Conservation (phyloP, 306 rosid species). For the Lathyrus aphaca region DNA sequence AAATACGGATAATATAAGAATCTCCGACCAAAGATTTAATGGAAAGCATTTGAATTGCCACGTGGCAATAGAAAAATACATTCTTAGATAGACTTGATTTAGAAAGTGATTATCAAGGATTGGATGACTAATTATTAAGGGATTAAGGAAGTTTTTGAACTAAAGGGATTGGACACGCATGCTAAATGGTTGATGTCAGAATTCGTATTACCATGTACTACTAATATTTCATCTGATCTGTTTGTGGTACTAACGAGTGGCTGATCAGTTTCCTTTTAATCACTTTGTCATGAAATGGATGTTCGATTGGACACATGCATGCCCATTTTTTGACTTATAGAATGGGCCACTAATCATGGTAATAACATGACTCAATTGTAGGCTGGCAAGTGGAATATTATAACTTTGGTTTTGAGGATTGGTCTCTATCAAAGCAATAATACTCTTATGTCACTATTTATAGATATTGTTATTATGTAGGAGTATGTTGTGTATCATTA, state of each 20-base stretch:
- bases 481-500: too few species aligned
- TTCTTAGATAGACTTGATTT: not conserved
- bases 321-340: conserved; percentile 39
- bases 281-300: conserved; percentile 27
- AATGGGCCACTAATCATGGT: conserved; percentile 35
- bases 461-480: too few species aligned
- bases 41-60: conserved; percentile 28
- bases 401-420: not conserved
- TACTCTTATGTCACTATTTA: too few species aligned
- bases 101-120: conserved; percentile 5
- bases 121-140: conserved; percentile 29
- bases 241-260: conserved; percentile 35
- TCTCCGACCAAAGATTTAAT: too few species aligned
- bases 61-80: conserved; percentile 33
- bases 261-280: conserved; percentile 29
- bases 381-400: not conserved
- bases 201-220: conserved; percentile 24
- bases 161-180: conserved; percentile 5
- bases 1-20: too few species aligned
- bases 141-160: conserved; percentile 16
- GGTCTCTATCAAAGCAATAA: not conserved
- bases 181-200: conserved; percentile 9
- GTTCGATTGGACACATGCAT: conserved; percentile 36
- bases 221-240: not conserved
- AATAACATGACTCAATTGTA: conserved; percentile 33